These are phyloP conservation scores for Amanita exitialis DNA, from an alignment of 768 basidiomycete genomes.

Conservation along the genomic window DNA sequence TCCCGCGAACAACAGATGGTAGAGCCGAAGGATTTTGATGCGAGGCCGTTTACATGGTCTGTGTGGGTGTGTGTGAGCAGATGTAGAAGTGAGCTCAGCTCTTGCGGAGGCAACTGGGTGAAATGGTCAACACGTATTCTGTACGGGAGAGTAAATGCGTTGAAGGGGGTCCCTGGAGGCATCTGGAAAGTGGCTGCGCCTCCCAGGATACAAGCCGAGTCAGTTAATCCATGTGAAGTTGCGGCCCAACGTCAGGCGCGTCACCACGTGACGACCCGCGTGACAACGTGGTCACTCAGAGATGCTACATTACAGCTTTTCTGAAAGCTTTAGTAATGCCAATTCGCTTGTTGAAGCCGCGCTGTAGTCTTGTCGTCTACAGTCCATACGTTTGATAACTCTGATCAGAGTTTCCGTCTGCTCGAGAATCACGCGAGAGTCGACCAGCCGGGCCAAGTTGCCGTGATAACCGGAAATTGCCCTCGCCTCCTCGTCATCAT, in stretches of 20 bases:
- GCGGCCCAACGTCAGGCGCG: not conserved
- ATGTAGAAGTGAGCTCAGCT: slow-evolving; percentile 41
- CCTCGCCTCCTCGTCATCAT: too few relatives aligned
- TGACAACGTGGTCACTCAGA: too few relatives aligned
- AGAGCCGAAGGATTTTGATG: slow-evolving; percentile 63
- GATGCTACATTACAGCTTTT: too few relatives aligned
- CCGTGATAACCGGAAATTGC: too few relatives aligned
- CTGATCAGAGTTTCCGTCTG: too few relatives aligned
- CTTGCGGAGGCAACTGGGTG: slow-evolving; percentile 24
- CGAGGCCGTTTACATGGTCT: slow-evolving; percentile 75
- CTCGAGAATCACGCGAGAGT: too few relatives aligned
- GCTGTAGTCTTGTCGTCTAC: too few relatives aligned
- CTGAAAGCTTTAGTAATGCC: too few relatives aligned
- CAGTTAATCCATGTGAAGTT: not conserved
- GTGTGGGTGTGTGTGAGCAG: slow-evolving; percentile 88
- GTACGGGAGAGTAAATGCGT: slow-evolving; percentile 73
- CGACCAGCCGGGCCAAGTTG: too few relatives aligned
- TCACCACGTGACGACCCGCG: not conserved
- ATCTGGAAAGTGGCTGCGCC: slow-evolving; percentile 23
- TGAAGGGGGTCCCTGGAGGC: slow-evolving; percentile 71
- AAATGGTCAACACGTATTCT: slow-evolving; percentile 84
- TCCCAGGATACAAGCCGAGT: not conserved
- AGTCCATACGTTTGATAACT: too few relatives aligned
- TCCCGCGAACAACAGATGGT: slow-evolving; percentile 71
- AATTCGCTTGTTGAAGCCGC: too few relatives aligned